Base-by-base conservation (phyloP, 345 rosid genomes). In the Brassica napus region DNA sequence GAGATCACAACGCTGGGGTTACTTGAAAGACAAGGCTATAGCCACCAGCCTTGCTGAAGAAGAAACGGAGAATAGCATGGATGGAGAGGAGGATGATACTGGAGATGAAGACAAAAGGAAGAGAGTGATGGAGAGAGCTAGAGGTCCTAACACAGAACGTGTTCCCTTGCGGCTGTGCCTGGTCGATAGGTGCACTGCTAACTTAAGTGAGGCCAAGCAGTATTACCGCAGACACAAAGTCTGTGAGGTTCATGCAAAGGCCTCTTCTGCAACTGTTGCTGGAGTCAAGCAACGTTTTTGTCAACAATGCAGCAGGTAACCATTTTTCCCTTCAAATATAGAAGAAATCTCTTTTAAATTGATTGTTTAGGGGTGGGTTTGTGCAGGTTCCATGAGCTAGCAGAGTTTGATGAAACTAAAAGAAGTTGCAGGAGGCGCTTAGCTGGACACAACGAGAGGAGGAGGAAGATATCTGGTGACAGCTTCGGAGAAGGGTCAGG, bases 231-330 rank as follows among this genome's bases (percentile, higher is more conserved):
- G 97, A 71, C 98, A 92, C 81, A 92, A 78, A 87, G 98, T 94
- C 54, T 94, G 97, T 63, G 97, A 91, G 83, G 59, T 84, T 84
- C 97, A 94, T 80, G 85, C 97, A 37, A 92, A 94, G 86, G 88
- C 93, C 16, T 77, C 89, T 2, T 71, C 81, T 52, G 92, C 86
- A 67, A 58, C 79, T 67, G 89, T 92, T 74, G 83, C 87, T 16
- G 93, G 93, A 1, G 83, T 84, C 74, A 82, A 87, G 81, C 96
- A 94, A 80, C 84, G 94, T 65, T 90, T 92, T 79, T 92, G 97
- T 75, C 97, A 92, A 79, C 98, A 92, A 86, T 94, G 97, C 88
- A 94, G 98, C 97, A 92, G 97, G 98, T 92, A 73, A 73, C 32
- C 15, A 14, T 39, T 75, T 26, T 54, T 74, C 30, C 31, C 47